Conservation (phyloP, 345 rosid species). For the Murraya koenigii region DNA sequence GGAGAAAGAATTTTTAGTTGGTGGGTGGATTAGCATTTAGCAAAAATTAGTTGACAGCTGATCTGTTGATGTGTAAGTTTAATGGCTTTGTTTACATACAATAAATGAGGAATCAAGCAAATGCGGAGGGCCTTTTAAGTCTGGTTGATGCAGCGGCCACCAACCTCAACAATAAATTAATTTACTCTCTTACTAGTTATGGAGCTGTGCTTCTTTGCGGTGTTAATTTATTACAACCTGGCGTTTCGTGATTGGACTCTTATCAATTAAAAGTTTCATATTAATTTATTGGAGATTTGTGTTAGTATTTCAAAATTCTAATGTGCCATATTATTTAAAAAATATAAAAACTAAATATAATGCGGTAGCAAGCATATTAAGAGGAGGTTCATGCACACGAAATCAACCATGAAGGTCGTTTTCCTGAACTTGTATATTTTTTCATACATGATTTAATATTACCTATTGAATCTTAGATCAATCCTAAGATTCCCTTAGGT, state of each 20-base stretch:
- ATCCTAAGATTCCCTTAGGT: too few relatives aligned
- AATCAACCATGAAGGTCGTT: too few relatives aligned
- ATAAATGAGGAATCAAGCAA: not conserved
- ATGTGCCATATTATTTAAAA: too few relatives aligned
- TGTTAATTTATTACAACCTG: not conserved
- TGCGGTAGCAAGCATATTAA: accelerated
- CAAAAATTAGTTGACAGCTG: not conserved
- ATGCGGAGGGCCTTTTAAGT: not conserved
- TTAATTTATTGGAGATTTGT: too few relatives aligned
- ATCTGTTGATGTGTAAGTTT: not conserved
- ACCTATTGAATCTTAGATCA: too few relatives aligned
- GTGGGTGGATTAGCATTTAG: not conserved
- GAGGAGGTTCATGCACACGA: accelerated
- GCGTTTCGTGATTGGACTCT: not conserved
- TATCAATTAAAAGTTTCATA: not conserved
- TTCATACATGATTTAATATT: too few relatives aligned
- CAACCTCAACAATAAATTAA: slow-evolving; percentile 18
- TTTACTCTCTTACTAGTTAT: not conserved
- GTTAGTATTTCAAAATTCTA: too few relatives aligned
- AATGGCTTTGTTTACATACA: not conserved
- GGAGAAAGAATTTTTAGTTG: not conserved
- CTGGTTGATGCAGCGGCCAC: slow-evolving; percentile 19
- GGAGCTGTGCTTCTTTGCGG: not conserved
- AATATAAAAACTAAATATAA: too few relatives aligned
- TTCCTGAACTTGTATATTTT: too few relatives aligned